Conservation (phyloP, 202 grass and related monocot species). For the Carex arenaria region DNA sequence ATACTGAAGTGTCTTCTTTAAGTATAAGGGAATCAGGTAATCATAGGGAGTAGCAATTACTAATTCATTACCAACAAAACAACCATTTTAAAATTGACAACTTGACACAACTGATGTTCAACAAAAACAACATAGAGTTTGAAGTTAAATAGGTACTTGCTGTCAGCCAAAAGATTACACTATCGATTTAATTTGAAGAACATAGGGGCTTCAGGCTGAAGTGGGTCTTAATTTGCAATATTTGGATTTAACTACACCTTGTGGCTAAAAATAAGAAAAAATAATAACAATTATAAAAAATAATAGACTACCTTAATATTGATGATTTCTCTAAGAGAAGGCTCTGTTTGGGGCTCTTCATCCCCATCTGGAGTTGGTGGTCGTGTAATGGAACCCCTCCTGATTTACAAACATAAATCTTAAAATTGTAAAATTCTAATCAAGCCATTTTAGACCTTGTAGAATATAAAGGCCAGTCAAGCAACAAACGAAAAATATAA, state of each 20-base stretch:
- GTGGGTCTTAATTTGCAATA: neutral
- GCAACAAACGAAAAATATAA: neutral
- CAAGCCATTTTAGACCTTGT: neutral
- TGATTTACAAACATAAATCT: constrained; percentile 17
- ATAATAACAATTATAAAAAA: neutral
- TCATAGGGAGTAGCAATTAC: neutral
- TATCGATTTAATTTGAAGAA: neutral
- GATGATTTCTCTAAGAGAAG: constrained; percentile 69
- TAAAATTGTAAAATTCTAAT: neutral
- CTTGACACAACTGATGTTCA: neutral
- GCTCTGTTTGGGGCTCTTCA: constrained; percentile 58
- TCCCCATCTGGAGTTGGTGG: constrained; percentile 73
- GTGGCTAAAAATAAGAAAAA: neutral
- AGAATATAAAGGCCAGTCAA: neutral
- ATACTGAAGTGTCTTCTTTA: neutral
- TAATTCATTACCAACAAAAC: neutral
- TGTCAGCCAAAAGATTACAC: neutral
- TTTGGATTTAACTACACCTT: neutral
- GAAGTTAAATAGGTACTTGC: neutral
- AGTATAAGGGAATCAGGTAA: neutral
- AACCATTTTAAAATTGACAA: neutral
- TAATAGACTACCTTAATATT: constrained; percentile 70
- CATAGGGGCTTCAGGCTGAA: neutral
- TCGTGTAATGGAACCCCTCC: constrained; percentile 90
- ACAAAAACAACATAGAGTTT: neutral